Evolutionary conservation across 495 filamentous ascomycete genomes (phyloP).

Genomic region (Penicillium longicatenatum): DNA sequence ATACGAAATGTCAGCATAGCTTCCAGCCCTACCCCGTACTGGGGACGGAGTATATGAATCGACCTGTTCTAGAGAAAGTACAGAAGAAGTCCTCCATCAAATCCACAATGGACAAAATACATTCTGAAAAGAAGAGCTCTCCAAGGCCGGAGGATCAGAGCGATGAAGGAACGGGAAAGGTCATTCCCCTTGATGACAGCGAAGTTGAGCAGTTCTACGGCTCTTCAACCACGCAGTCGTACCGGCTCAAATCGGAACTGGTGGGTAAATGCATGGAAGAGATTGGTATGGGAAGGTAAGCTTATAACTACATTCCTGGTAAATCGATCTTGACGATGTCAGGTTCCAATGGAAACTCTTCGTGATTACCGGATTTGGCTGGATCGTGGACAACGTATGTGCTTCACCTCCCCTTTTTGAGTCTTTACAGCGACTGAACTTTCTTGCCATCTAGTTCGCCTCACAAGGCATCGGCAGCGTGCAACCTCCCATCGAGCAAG

Average conservation of each 20-base stretch:
- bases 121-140: constrained; percentile 8
- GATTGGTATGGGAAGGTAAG: constrained; percentile 38
- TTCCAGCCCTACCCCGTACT: background rate
- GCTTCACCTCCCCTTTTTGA: background rate
- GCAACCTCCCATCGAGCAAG: constrained; percentile 33
- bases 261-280: constrained; percentile 34
- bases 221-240: constrained; percentile 32
- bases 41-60: constrained; percentile 6
- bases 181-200: constrained; percentile 22
- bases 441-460: constrained; percentile 26
- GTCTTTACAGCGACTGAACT: background rate
- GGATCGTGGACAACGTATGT: constrained; percentile 38
- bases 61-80: background rate
- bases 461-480: constrained; percentile 35
- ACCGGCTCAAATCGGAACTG: constrained; percentile 38
- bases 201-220: constrained; percentile 36
- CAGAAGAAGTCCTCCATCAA: background rate
- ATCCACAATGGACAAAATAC: constrained; percentile 26
- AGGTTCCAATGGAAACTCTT: constrained; percentile 42
- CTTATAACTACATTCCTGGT: background rate
- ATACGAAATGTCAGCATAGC: background rate
- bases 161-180: constrained; percentile 22
- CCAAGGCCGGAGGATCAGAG: background rate
- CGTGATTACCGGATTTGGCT: constrained; percentile 37
- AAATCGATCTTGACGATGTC: constrained; percentile 3